Percentiles rank a stretch among this genome's conserved stretches.
These are phyloP conservation scores for Phytophthora macrochlamydospora DNA, from an alignment of 352 stramenopile species.

Conservation along the genomic window DNA sequence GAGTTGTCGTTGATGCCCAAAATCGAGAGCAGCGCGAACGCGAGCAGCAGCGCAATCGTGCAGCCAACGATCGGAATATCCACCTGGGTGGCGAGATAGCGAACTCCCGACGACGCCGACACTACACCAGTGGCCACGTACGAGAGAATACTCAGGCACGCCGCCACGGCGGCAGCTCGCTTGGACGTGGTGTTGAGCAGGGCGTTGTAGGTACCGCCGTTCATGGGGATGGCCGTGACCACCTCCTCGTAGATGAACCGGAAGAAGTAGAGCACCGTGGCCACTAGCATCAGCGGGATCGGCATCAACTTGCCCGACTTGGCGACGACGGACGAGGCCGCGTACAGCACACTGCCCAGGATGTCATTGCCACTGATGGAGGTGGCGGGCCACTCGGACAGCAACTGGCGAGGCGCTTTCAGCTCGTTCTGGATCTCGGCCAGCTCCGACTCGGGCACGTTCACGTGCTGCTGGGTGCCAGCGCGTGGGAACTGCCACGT, in stretches of 20 bases:
- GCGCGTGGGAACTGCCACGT: constrained; percentile 39
- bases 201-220: constrained; percentile 90
- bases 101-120: constrained; percentile 60
- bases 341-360: constrained; percentile 80
- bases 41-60: constrained; percentile 59
- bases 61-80: constrained; percentile 42
- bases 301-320: constrained; percentile 80
- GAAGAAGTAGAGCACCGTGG: constrained; percentile 54
- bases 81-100: constrained; percentile 78
- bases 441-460: constrained; percentile 33
- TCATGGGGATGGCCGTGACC: constrained; percentile 85
- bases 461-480: constrained; percentile 34
- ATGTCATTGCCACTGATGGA: constrained; percentile 92
- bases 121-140: constrained; percentile 89
- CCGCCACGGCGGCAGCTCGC: constrained; percentile 73
- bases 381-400: constrained; percentile 78
- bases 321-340: constrained; percentile 36
- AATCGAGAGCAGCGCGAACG: constrained; percentile 77
- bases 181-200: constrained; percentile 90
- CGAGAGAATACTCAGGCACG: constrained; percentile 82
- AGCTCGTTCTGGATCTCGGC: constrained; percentile 31
- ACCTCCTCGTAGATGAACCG: constrained; percentile 89
- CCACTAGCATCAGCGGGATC: constrained; percentile 74
- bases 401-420: constrained; percentile 20
- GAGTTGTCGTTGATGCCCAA: constrained; percentile 83